Conservation (phyloP, 306 rosid species). For the Fagus sylvatica region DNA sequence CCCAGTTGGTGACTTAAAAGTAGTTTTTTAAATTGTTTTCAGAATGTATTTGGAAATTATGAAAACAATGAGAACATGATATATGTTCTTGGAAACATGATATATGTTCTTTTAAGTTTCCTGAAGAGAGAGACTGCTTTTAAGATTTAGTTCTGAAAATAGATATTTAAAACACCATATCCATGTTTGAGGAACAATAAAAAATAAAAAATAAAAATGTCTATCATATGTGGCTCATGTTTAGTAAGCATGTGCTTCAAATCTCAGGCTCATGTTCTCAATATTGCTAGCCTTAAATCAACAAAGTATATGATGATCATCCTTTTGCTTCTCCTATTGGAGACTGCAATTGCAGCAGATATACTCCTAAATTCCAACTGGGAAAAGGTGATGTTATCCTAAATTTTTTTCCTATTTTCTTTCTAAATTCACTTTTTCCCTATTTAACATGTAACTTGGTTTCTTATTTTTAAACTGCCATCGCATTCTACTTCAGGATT, state of each 20-base stretch:
- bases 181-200: too few species aligned
- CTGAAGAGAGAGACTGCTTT: not conserved
- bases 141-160: not conserved
- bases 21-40: not conserved
- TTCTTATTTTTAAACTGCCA: not conserved
- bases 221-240: not conserved
- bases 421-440: not conserved
- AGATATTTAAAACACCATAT: not conserved
- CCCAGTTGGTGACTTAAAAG: not conserved
- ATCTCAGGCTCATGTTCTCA: not conserved
- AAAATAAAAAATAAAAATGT: too few species aligned
- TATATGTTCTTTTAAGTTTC: not conserved
- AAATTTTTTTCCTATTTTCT: not conserved
- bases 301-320: conserved; percentile 33
- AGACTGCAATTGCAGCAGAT: conserved; percentile 40
- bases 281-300: conserved; percentile 30
- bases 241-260: not conserved
- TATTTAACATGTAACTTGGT: not conserved
- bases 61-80: not conserved
- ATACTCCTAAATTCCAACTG: conserved; percentile 40
- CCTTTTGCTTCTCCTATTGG: conserved; percentile 35
- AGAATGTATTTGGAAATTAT: too few species aligned
- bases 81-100: not conserved
- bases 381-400: conserved; percentile 36
- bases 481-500: conserved; percentile 26